Evolutionary conservation across 1,284 basidiomycete genomes (phyloP).

Genomic region (Omphalotus olearius): DNA sequence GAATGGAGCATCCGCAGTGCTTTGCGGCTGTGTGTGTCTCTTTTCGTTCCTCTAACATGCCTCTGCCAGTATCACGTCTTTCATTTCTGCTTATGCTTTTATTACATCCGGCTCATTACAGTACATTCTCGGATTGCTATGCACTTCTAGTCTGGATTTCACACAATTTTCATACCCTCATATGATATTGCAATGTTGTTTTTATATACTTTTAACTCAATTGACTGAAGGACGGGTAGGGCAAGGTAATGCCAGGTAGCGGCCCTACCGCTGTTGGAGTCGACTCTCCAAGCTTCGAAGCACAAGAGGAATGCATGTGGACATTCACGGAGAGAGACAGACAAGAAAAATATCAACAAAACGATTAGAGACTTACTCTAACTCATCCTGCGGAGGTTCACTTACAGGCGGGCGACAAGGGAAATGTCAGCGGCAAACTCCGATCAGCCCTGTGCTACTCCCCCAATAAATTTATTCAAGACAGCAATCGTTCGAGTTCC

Average conservation of each 20-base stretch:
- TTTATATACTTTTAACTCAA: neutral
- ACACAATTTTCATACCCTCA: neutral
- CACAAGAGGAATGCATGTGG: neutral
- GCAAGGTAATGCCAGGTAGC: no score
- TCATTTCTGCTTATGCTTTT: neutral
- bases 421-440: constrained; percentile 18
- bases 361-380: neutral
- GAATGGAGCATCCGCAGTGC: constrained; percentile 1
- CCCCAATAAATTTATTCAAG: constrained; percentile 20
- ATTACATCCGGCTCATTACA: constrained; percentile 5
- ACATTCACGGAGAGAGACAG: neutral
- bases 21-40: neutral
- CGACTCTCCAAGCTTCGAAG: no score
- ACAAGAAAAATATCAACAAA: neutral
- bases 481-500: constrained; percentile 13
- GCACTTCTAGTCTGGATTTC: constrained; percentile 12
- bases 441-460: constrained; percentile 18
- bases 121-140: constrained; percentile 10
- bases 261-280: neutral
- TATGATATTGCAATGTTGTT: constrained; percentile 4
- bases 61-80: constrained; percentile 1
- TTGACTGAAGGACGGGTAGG: neutral
- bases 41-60: neutral
- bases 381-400: no score
- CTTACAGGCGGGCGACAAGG: no score